Evolutionary conservation across 331 rosid genomes (phyloP).

Genomic region (Pyracantha coccinea): DNA sequence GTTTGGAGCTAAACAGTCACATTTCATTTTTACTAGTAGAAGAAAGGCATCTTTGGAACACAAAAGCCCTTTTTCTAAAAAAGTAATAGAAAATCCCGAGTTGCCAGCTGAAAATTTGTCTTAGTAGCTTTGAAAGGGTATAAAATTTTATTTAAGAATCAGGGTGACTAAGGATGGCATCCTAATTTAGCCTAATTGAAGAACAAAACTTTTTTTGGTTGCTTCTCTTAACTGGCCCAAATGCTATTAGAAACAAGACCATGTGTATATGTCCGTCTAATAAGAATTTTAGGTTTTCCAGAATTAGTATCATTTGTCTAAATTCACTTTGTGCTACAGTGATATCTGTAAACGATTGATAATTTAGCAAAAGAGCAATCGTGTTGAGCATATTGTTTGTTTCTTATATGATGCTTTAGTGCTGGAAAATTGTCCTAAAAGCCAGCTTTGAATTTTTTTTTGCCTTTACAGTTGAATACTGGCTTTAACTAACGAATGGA

Average conservation of each 20-base stretch:
- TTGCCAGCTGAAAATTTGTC: background rate
- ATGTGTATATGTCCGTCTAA: no score
- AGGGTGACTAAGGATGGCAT: background rate
- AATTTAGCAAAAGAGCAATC: background rate
- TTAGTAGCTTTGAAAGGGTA: no score
- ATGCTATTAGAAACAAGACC: background rate
- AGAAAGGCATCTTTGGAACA: background rate
- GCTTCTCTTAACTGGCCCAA: background rate
- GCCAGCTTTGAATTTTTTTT: background rate
- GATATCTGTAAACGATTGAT: background rate
- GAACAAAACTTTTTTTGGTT: background rate
- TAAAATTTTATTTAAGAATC: background rate
- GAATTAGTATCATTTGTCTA: background rate
- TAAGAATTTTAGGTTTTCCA: background rate
- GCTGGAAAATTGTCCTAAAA: background rate
- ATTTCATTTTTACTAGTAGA: background rate
- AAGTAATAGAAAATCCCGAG: background rate
- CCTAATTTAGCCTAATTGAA: background rate
- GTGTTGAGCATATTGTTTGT: background rate
- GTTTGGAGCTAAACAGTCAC: background rate
- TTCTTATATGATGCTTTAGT: background rate
- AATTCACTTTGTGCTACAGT: background rate
- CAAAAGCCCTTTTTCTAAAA: background rate
- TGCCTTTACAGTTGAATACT: background rate
- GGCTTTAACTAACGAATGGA: background rate